A percentile compares a stretch with the other conserved stretches of the same genome.
Evolutionary conservation across 768 basidiomycete species (phyloP).

Genomic region (Gloeopeniophorella convolvens): DNA sequence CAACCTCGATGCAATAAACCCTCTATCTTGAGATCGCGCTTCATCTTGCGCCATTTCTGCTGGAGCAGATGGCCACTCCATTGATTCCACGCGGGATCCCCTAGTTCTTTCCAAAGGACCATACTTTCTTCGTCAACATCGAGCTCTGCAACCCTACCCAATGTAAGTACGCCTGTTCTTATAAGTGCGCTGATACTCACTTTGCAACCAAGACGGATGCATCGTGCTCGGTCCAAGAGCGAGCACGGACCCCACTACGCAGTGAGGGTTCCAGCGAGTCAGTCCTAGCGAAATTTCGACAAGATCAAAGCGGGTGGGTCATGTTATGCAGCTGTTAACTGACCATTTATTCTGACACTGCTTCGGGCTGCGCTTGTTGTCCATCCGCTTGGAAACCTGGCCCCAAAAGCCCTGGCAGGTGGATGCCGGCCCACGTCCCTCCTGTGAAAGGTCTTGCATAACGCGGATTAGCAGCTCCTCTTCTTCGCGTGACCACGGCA

Average conservation of each 20-base stretch:
- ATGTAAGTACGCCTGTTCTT: neutral
- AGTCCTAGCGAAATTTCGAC: neutral
- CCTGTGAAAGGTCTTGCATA: neutral
- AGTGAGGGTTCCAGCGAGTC: neutral
- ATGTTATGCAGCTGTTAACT: neutral
- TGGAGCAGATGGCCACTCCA: neutral
- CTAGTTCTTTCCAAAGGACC: neutral
- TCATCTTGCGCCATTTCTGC: neutral
- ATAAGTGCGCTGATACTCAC: too few species aligned
- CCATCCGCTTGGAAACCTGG: neutral
- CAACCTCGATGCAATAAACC: too few species aligned
- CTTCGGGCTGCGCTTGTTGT: neutral
- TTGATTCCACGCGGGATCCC: neutral
- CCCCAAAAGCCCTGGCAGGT: neutral
- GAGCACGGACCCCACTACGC: neutral
- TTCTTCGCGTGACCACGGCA: neutral
- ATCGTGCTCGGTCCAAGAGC: neutral
- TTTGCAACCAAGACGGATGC: neutral
- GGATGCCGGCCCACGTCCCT: neutral
- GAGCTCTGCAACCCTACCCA: neutral
- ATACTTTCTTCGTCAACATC: neutral
- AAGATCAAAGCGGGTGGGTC: neutral
- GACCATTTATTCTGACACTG: neutral
- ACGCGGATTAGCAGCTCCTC: neutral
- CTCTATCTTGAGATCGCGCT: too few species aligned